Base-by-base conservation (phyloP, 1,139 yeast species). In the Pichia sp. region DNA sequence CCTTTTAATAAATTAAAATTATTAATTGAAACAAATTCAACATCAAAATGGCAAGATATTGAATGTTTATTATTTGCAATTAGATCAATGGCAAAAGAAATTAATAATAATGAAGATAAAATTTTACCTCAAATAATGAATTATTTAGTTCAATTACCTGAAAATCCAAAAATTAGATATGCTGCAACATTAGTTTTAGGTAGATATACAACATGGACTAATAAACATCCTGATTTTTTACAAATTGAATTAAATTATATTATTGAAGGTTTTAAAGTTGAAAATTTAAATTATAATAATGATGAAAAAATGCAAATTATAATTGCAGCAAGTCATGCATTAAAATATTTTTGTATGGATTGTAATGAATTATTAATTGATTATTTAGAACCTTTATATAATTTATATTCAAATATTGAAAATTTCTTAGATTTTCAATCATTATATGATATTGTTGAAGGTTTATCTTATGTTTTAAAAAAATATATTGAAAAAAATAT, bases 61-160 rank as follows among this genome's bases (percentile, higher is more conserved):
- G 99, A 94, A 68, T 95, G 97, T 0, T 86, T 97, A 4, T 71
- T 94, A 46, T 94, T 94, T 61, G 78, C 90, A 33, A 75, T 92
- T 76, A 79, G 98, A 58, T 84, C 96, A 0, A 89, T 94, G 96
- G 98, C 97, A 1, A 83, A 89, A 56, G 96, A 86, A 63, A 88
- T 94, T 11, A 78, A 87, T 5, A 66, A 74, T 25, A 75, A 72
- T 47, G 96, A 89, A 61, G 76, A 79, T 50, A 74, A 73, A 38
- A 77, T 86, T 5, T 68, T 92, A 55, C 97, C 97, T 0, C 79
- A 79, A 49, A 81, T 92, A 54, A 81, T 90, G 95, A 74, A 78
- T 43, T 67, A 74, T 52, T 69, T 87, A 43, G 76, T 82, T 29
- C 79, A 78, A 58, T 69, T 89, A 45, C 97, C 97, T 0, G 94